These are phyloP conservation scores for Cystobasidium tubakii DNA, from an alignment of 768 basidiomycete genomes.

Conservation along the genomic window DNA sequence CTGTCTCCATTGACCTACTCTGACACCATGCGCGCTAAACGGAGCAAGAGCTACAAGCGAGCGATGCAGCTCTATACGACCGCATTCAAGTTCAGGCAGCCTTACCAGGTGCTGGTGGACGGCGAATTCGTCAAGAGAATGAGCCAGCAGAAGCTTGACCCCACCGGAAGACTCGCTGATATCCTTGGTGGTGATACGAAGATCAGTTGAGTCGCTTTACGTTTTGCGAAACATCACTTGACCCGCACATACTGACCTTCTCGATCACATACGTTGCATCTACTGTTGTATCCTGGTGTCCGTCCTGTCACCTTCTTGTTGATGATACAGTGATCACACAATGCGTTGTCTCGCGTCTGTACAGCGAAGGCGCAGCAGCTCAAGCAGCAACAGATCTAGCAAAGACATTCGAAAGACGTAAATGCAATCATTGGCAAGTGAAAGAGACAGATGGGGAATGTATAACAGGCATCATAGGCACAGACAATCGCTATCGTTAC, in stretches of 20 bases:
- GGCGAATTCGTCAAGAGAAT: constrained; percentile 71
- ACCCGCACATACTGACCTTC: constrained; percentile 54
- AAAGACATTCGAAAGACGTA: constrained; percentile 83
- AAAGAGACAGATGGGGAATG: constrained; percentile 69
- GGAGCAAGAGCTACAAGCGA: constrained; percentile 88
- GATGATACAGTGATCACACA: constrained; percentile 81
- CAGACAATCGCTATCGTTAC: constrained; percentile 82
- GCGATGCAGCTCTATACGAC: constrained; percentile 85
- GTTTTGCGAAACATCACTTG: no score
- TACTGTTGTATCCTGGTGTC: no score
- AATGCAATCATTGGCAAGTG: constrained; percentile 89
- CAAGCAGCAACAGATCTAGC: constrained; percentile 81
- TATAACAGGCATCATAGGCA: constrained; percentile 72
- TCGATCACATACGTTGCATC: neutral
- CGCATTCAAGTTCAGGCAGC: constrained; percentile 78
- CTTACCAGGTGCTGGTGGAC: constrained; percentile 88
- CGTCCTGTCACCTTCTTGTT: no score
- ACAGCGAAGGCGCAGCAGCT: constrained; percentile 64
- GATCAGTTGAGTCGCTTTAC: constrained; percentile 63
- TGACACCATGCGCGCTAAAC: constrained; percentile 78
- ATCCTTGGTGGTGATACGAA: constrained; percentile 84
- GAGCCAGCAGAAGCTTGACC: constrained; percentile 64
- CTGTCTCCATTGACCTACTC: neutral
- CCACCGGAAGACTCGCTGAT: constrained; percentile 65
- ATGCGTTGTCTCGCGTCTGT: constrained; percentile 90